A percentile compares a stretch with the other conserved stretches of the same genome.
These are phyloP conservation scores for Chaetomium fimeti DNA, from an alignment of 495 filamentous ascomycete genomes.

Conservation along the genomic window DNA sequence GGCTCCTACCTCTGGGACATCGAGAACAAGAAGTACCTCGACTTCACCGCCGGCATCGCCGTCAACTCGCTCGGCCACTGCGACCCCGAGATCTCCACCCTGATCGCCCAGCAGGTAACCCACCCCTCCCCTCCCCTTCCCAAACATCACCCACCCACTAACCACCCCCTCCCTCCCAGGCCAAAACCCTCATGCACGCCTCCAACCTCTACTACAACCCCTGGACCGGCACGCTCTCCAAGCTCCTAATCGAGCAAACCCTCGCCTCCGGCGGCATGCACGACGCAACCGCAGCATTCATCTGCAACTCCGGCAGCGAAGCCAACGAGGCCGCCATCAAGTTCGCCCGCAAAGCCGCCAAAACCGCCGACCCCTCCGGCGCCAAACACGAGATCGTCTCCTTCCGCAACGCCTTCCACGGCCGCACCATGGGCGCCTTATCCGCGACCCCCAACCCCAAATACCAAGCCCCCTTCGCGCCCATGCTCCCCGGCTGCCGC, in stretches of 20 bases:
- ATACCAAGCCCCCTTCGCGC: slow-evolving; percentile 90
- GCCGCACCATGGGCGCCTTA: slow-evolving; percentile 88
- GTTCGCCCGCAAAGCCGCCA: slow-evolving; percentile 88
- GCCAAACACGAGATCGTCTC: slow-evolving; percentile 81
- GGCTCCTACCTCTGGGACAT: slow-evolving; percentile 88
- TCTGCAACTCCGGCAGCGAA: slow-evolving; percentile 92
- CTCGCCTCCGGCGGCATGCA: slow-evolving; percentile 73
- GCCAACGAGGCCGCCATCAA: slow-evolving; percentile 98
- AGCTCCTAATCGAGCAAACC: slow-evolving; percentile 79
- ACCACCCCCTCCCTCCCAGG: slow-evolving; percentile 39
- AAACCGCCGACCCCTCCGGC: slow-evolving; percentile 65
- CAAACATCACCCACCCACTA: slow-evolving; percentile 1
- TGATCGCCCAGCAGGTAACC: slow-evolving; percentile 70
- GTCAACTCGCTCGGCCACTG: slow-evolving; percentile 91
- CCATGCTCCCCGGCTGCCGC: slow-evolving; percentile 91
- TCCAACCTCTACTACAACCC: slow-evolving; percentile 96
- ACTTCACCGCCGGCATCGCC: slow-evolving; percentile 94
- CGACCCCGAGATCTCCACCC: slow-evolving; percentile 64
- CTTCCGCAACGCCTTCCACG: slow-evolving; percentile 90
- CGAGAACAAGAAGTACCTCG: slow-evolving; percentile 83
- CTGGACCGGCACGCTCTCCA: slow-evolving; percentile 84
- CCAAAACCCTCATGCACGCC: slow-evolving; percentile 77
- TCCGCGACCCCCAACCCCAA: slow-evolving; percentile 98
- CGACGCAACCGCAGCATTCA: slow-evolving; percentile 75
- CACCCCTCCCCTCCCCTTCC: neutral